Evolutionary conservation across 78 protist genomes (phyloP), one percentile per base, ranked within the genome.

Genomic region (Chrysochromulina tobinii): DNA sequence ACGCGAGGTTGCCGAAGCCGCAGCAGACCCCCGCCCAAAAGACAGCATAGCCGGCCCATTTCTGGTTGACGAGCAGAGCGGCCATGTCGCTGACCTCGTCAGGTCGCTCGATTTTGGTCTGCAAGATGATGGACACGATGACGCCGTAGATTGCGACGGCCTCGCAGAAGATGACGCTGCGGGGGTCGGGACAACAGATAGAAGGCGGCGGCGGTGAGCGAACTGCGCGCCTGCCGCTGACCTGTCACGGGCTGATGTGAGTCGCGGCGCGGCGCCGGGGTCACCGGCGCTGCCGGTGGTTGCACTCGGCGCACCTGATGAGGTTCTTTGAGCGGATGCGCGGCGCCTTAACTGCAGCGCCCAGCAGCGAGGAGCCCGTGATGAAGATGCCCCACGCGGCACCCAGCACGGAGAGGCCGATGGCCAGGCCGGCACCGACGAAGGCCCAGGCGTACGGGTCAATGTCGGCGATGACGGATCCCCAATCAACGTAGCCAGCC

Each of bases 61-160:
- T 92, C 48, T 38, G 5, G 27, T 20, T 5, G 48, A 4, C n/a
- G 15, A 66, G 4, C 25, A 72, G 14, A 61, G 3, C 18, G 14
- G 67, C 64, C 73, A 83, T 0, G 81, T 92, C 90, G 59, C 23
- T 73, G 7, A 85, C 20, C 64, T 59, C 64, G 12, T 59, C 64
- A 14, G 64, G 64, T 0, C 9, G 88, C 23, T 89, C 75, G 18
- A 54, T 6, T 4, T 68, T 92, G 1, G 93, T 25, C 86, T 68
- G 94, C 92, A 96, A n/a, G 66, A 99, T 97, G 90, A 99, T 98
- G 53, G 99, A 97, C 91, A 98, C 90, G 93, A 99, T 98, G 88
- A 99, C 96, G n/a, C 99, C 99, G 94, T 98, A 98, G 81, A 99
- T 98, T 87, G 99, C 99, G 9, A 97, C 98, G 25, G 99, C 99